These are phyloP conservation scores for Rhododendron mucronatum DNA, from an alignment of 148 eudicot species.

Conservation along the genomic window DNA sequence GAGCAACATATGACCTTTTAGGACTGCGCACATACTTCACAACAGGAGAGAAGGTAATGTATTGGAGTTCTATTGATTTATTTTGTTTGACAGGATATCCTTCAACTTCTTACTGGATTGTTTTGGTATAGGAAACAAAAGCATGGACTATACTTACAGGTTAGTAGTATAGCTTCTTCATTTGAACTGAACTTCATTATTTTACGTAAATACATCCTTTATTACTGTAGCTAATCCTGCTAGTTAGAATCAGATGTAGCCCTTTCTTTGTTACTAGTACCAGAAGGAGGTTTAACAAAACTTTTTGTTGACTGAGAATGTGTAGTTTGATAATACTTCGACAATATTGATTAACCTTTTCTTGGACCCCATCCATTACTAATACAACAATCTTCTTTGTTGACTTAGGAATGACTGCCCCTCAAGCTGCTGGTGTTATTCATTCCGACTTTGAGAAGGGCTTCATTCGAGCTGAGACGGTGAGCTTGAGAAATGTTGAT, in stretches of 20 bases:
- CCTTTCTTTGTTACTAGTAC: neutral
- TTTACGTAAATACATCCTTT: neutral
- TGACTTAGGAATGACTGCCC: slow-evolving; percentile 89
- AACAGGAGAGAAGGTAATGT: slow-evolving; percentile 88
- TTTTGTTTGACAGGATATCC: neutral
- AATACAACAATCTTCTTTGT: slow-evolving; percentile 1
- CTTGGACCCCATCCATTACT: neutral
- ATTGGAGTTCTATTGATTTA: neutral
- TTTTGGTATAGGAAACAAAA: slow-evolving; percentile 67
- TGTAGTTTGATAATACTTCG: neutral
- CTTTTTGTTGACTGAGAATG: neutral
- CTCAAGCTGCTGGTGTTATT: slow-evolving; percentile 99
- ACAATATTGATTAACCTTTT: neutral
- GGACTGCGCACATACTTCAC: slow-evolving; percentile 96
- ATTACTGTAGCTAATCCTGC: neutral
- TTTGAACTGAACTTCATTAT: neutral
- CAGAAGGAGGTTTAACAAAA: slow-evolving; percentile 5
- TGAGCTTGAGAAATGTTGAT: slow-evolving; percentile 29
- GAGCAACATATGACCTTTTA: slow-evolving; percentile 79
- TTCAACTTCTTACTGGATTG: slow-evolving; percentile 3
- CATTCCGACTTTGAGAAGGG: slow-evolving; percentile 99
- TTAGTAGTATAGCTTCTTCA: slow-evolving; percentile 24
- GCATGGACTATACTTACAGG: slow-evolving; percentile 99
- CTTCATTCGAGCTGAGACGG: slow-evolving; percentile 98
- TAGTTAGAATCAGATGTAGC: neutral